phyloP scores from a whole-genome alignment of 129 eudicot species.

The Lactuca sativa region DNA sequence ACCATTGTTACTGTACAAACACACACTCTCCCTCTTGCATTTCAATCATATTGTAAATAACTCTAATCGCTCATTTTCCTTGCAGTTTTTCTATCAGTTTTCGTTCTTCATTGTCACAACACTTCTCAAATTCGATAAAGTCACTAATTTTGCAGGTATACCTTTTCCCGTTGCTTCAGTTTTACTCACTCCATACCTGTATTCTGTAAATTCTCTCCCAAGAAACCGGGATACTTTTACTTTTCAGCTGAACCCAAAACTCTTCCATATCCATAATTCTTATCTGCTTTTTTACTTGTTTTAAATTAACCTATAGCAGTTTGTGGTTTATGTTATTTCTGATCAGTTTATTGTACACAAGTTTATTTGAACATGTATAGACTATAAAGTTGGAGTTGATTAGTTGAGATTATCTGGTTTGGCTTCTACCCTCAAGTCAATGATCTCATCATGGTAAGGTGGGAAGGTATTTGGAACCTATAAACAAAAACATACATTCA shows the following conservation, averaged over 20 bases:
- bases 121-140: conserved; percentile 81
- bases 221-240: background rate
- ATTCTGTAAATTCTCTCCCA: background rate
- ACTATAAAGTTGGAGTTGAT: too few relatives aligned
- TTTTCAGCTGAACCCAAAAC: background rate
- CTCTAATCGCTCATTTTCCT: conserved; percentile 3
- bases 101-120: conserved; percentile 80
- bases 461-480: too few relatives aligned
- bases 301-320: background rate
- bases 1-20: conserved; percentile 81
- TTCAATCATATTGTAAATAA: background rate
- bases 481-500: too few relatives aligned
- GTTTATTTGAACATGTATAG: too few relatives aligned
- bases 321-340: background rate
- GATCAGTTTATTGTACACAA: too few relatives aligned
- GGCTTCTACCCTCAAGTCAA: too few relatives aligned
- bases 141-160: conserved; percentile 93
- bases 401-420: too few relatives aligned
- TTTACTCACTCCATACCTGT: conserved; percentile 1
- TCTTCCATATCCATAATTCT: too few relatives aligned
- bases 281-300: background rate
- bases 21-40: background rate
- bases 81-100: conserved; percentile 79
- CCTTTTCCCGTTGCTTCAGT: conserved; percentile 15
- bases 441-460: too few relatives aligned